Base-by-base conservation (phyloP, 306 rosid genomes). In the Glycine soja region DNA sequence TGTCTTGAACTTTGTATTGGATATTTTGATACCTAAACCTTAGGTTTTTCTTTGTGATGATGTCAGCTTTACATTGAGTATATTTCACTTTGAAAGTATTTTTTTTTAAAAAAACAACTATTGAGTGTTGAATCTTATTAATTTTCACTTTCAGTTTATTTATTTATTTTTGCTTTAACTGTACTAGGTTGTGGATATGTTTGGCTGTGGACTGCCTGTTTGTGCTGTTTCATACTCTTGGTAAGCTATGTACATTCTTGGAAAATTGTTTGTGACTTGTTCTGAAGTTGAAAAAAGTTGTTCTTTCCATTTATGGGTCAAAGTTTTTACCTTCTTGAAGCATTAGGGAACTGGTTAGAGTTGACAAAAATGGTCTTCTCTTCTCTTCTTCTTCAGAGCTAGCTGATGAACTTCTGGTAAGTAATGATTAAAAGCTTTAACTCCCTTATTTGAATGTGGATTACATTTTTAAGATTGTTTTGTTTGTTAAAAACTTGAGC, bases 221-320 rank as follows among this genome's bases (percentile, higher is more conserved):
- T 95, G 98, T 81, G 99, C 99, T 5, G 98, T 93, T 85, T 93
- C 99, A 5, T 95, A 95, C 87, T 95, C 98, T 62, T 95, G 99
- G 99, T 95, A 84, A 70, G 81, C 70, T 52, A 15, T 63, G 16
- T 59, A 56, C 52, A 51, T 75, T 19, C 73, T 74, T 72, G 11
- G 10, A 70, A 58, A 62, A 73, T 46, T 15, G 16, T 45, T 65
- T 75, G 43, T 72, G 45, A 36, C 81, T 38, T 65, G 30, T 73
- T 46, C 14, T 74, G 57, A 69, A 65, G 38, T 71, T 71, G 64
- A 52, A 18, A 67, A 38, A 43, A 4, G 10, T 50, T 76, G 46
- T 72, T 83, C 10, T 66, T 62, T 73, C 46, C 68, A 48, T 74
- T 84, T 73, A 79, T 54, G 53, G 59, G 36, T 79, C 30, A 42